These are phyloP conservation scores for Breynia disticha DNA, from an alignment of 441 rosid species.

Conservation along the genomic window DNA sequence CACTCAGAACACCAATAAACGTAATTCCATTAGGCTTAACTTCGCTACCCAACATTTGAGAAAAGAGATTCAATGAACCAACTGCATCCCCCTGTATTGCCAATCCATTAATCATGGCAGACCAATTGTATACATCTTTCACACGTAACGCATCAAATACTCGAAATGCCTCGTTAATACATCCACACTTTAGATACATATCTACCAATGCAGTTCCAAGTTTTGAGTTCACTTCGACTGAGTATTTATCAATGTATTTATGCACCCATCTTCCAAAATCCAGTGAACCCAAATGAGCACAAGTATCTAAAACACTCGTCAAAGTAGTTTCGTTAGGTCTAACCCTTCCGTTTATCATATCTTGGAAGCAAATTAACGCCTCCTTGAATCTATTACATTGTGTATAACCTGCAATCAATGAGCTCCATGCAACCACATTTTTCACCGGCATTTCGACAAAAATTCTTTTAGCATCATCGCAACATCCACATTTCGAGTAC, in stretches of 20 bases:
- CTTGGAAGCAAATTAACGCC: slow-evolving; percentile 42
- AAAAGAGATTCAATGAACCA: slow-evolving; percentile 19
- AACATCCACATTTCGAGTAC: slow-evolving; percentile 69
- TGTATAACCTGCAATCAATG: slow-evolving; percentile 55
- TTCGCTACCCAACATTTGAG: slow-evolving; percentile 17
- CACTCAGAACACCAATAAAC: slow-evolving; percentile 55
- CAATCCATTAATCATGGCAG: slow-evolving; percentile 33
- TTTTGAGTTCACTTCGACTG: slow-evolving; percentile 15
- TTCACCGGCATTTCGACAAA: slow-evolving; percentile 48
- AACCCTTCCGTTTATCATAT: slow-evolving; percentile 32
- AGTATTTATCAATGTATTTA: slow-evolving; percentile 13
- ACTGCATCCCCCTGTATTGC: slow-evolving; percentile 27
- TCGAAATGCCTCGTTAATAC: slow-evolving; percentile 20
- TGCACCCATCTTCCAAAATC: slow-evolving; percentile 29
- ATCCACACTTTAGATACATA: slow-evolving; percentile 36
- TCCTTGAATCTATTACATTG: slow-evolving; percentile 46
- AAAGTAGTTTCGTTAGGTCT: slow-evolving; percentile 23
- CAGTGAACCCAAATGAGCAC: slow-evolving; percentile 26
- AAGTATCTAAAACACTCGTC: slow-evolving; percentile 29
- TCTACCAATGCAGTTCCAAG: slow-evolving; percentile 26
- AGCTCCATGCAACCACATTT: slow-evolving; percentile 74
- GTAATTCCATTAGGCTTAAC: slow-evolving; percentile 54
- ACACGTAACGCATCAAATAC: slow-evolving; percentile 20
- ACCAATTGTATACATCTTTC: slow-evolving; percentile 24
- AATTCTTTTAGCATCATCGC: slow-evolving; percentile 45